Percentiles rank a stretch among this genome's conserved stretches.
Conservation (phyloP, 1,284 basidiomycete species). For the Stygiomarasmius scandens region DNA sequence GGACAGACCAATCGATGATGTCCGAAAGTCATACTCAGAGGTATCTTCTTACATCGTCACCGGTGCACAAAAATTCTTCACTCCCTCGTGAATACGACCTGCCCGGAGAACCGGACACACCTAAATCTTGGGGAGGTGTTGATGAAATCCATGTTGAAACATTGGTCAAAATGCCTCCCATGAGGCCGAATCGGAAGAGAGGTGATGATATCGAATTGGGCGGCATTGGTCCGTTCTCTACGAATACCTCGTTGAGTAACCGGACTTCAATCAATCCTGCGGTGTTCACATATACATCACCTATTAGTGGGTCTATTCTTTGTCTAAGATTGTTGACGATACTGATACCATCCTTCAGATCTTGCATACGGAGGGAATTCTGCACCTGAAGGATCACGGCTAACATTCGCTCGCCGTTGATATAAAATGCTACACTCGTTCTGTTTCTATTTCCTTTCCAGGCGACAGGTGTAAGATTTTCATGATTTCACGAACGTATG, state of each 20-base stretch:
- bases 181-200: constrained; percentile 47
- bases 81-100: constrained; percentile 1
- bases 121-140: constrained; percentile 14
- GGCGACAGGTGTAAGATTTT: neutral
- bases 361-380: constrained; percentile 17
- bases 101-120: neutral
- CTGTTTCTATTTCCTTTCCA: neutral
- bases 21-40: neutral
- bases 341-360: constrained; percentile 13
- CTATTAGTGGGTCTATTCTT: constrained; percentile 43
- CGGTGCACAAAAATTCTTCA: constrained; percentile 5
- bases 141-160: constrained; percentile 17
- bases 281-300: constrained; percentile 52
- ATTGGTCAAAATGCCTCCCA: constrained; percentile 26
- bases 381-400: constrained; percentile 12
- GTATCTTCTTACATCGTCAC: constrained; percentile 4
- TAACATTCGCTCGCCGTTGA: constrained; percentile 18
- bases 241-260: constrained; percentile 39
- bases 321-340: neutral
- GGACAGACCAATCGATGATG: constrained; percentile 1
- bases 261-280: constrained; percentile 40
- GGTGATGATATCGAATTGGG: constrained; percentile 43
- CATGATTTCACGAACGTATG: neutral
- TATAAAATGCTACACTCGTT: neutral
- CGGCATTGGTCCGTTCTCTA: constrained; percentile 28